Evolutionary conservation across 179 eudicot genomes (phyloP), one percentile per base, ranked within the genome.

Genomic region (Silene coronaria): DNA sequence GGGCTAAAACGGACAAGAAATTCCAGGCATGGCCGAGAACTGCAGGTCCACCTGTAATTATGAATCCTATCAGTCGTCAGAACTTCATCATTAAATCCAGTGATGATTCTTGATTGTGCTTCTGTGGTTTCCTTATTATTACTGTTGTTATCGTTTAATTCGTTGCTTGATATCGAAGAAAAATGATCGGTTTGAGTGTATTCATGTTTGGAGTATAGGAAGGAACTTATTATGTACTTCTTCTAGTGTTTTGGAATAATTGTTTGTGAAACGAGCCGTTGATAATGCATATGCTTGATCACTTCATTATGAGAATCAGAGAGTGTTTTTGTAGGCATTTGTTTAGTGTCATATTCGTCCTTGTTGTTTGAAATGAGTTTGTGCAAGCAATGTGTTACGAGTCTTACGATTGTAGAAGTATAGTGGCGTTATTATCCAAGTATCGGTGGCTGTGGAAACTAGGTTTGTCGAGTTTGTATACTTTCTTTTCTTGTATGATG

Each of bases 21-120:
- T 81, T 89, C 36, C 89, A 89, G 84, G 92, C 92, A 34, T 91
- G 97, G 97, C 97, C 97, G 16, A 83, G 97, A 60, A 88, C 92
- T 22, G 97, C 90, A 5, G 97, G 97, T 14, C 88, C 94, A 24
- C 92, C 92, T 0, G 97, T 89, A 61, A 90, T 89, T 72, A 91
- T 91, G 94, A 91, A 89, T 72, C 94, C 97, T 46, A 89, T 89
- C 72, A 87, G 92, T 77, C 90, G 97, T 73, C 94, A 89, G 64
- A 91, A 88, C 72, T 91, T 87, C 85, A 91, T 89, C 30, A 87
- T 91, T 72, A 89, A 86, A 69, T 63, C 87, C 67, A 21, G 76
- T 17, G 89, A 89, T 16, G 87, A 89, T 23, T 28, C 70, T 59
- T 80, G 80, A 79, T 74, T 77, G 68, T 69, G 36, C 5, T 24